These are phyloP conservation scores for Onygenales sp. DNA, from an alignment of 2,329 filamentous ascomycete species.

Conservation along the genomic window DNA sequence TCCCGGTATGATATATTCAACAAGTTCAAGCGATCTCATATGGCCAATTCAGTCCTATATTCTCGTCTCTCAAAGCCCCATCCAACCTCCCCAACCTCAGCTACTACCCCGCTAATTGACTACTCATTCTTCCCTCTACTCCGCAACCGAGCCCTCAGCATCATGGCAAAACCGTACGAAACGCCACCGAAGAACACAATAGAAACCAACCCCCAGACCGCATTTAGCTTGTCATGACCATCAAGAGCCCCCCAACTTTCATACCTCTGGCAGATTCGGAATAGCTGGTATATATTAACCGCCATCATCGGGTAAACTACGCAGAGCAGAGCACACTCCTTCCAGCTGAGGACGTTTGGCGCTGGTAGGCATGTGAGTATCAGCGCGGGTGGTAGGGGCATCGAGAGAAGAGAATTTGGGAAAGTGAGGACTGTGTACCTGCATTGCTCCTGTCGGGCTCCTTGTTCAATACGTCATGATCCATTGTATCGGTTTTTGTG, in stretches of 20 bases:
- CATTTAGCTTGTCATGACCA: background rate
- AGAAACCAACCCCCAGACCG: background rate
- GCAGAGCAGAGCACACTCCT: background rate
- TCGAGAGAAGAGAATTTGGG: too few relatives aligned
- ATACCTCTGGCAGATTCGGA: background rate
- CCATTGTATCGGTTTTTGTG: too few relatives aligned
- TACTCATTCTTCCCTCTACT: background rate
- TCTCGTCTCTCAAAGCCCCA: background rate
- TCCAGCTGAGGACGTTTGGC: background rate
- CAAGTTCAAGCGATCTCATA: background rate
- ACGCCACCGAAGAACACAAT: background rate
- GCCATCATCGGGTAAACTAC: background rate
- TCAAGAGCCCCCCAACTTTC: background rate
- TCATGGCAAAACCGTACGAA: background rate
- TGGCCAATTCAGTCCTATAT: background rate
- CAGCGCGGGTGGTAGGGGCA: too few relatives aligned
- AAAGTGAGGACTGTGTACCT: too few relatives aligned
- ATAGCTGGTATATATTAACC: background rate
- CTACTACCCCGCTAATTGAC: background rate
- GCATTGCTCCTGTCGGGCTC: too few relatives aligned
- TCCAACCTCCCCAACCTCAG: background rate
- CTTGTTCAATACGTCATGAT: too few relatives aligned
- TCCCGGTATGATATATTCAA: background rate
- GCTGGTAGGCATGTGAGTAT: too few relatives aligned
- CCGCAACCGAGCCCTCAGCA: background rate